phyloP scores from a whole-genome alignment of 345 rosid species.

The Lepidium didymum region DNA sequence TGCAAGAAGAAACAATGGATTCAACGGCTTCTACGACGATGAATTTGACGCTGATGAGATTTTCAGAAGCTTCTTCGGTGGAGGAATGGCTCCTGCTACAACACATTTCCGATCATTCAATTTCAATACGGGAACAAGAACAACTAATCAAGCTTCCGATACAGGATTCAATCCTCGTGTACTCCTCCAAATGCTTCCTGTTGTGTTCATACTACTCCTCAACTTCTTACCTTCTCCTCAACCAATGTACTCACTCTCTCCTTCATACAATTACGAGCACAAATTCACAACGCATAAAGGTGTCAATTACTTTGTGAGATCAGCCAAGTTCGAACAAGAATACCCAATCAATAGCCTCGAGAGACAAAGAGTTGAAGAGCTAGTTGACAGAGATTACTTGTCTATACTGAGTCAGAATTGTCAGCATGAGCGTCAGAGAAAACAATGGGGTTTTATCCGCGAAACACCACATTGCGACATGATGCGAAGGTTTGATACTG shows the following conservation, averaged over 20 bases:
- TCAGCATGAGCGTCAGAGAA: constrained; percentile 72
- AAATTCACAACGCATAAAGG: constrained; percentile 62
- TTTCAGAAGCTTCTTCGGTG: constrained; percentile 87
- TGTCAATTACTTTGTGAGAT: constrained; percentile 75
- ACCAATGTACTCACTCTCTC: constrained; percentile 60
- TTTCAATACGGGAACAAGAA: constrained; percentile 57
- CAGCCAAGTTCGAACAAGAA: constrained; percentile 68
- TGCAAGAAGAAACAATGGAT: constrained; percentile 36
- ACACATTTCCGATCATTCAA: constrained; percentile 63
- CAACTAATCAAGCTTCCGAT: constrained; percentile 35
- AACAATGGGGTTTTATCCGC: constrained; percentile 76
- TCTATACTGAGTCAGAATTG: constrained; percentile 64
- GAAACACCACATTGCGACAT: constrained; percentile 86
- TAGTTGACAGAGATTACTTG: constrained; percentile 74
- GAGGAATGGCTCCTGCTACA: constrained; percentile 66
- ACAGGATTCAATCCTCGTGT: constrained; percentile 52
- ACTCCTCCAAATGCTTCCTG: constrained; percentile 74
- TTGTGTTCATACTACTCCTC: constrained; percentile 62
- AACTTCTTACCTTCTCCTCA: constrained; percentile 71
- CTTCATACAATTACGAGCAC: constrained; percentile 63
- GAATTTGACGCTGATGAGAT: constrained; percentile 94
- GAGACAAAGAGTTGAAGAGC: constrained; percentile 49
- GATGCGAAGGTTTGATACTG: constrained; percentile 50
- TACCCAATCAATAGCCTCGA: constrained; percentile 46
- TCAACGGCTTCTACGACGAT: constrained; percentile 43